Percentiles rank a stretch among this genome's conserved stretches.
Evolutionary conservation across 352 stramenopile genomes (phyloP).

Genomic region (Aphanomyces euteiches): DNA sequence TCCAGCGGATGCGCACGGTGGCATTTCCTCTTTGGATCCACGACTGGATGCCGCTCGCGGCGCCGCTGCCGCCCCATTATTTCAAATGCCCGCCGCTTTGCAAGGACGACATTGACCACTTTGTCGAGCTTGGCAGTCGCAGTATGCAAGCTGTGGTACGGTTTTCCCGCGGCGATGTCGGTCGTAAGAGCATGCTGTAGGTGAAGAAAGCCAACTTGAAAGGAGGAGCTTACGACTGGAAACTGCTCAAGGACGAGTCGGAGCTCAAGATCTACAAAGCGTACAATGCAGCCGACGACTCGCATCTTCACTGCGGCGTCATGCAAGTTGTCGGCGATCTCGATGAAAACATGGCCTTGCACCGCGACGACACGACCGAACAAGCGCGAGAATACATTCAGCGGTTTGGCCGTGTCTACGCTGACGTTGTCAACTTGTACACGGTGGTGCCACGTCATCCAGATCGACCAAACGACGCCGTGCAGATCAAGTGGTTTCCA

Average conservation of each 20-base stretch:
- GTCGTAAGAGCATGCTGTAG: too few relatives aligned
- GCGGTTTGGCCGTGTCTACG: slow-evolving; percentile 1
- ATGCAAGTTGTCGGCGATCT: not conserved
- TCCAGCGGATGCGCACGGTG: too few relatives aligned
- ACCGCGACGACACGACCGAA: not conserved
- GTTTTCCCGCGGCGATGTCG: too few relatives aligned
- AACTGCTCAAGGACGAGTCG: not conserved
- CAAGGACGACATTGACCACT: too few relatives aligned
- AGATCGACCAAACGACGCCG: slow-evolving; percentile 1
- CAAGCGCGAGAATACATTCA: slow-evolving; percentile 2
- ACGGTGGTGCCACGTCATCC: slow-evolving; percentile 8
- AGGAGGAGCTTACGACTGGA: too few relatives aligned
- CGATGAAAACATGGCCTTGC: slow-evolving; percentile 7
- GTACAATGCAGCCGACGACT: not conserved
- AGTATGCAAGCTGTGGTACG: too few relatives aligned
- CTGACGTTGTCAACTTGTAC: not conserved
- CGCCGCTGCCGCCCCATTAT: too few relatives aligned
- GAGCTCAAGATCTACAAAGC: slow-evolving; percentile 4
- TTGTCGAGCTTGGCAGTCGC: too few relatives aligned
- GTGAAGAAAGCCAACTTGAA: too few relatives aligned
- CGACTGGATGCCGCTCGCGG: too few relatives aligned
- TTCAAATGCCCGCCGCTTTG: too few relatives aligned
- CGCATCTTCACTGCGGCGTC: not conserved
- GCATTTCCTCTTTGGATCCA: too few relatives aligned
- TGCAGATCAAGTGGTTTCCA: not conserved